phyloP scores from a whole-genome alignment of 495 filamentous ascomycete species.

The Lineolata rhizophorae region DNA sequence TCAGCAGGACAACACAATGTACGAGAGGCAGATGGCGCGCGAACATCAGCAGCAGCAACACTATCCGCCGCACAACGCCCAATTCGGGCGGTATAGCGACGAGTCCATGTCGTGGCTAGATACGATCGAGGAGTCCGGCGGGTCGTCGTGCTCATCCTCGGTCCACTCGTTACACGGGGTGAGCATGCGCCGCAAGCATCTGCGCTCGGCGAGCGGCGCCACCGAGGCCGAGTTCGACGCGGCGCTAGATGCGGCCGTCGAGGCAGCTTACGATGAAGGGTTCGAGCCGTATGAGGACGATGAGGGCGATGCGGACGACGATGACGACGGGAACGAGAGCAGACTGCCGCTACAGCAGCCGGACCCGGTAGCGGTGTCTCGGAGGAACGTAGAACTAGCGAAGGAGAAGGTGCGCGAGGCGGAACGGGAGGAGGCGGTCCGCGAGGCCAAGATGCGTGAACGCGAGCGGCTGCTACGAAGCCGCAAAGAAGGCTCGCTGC shows the following conservation, averaged over 20 bases:
- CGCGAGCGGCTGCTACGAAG: constrained; percentile 22
- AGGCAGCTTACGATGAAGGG: constrained; percentile 88
- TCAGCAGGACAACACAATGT: too few relatives aligned
- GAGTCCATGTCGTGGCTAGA: constrained; percentile 87
- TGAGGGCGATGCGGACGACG: not conserved
- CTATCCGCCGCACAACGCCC: too few relatives aligned
- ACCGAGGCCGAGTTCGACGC: constrained; percentile 91
- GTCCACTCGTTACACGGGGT: constrained; percentile 59
- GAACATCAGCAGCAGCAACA: too few relatives aligned
- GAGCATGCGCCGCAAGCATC: constrained; percentile 40
- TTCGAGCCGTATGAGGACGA: constrained; percentile 49
- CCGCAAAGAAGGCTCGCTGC: constrained; percentile 17
- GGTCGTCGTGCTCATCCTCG: constrained; percentile 52
- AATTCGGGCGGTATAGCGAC: too few relatives aligned
- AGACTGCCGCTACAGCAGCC: constrained; percentile 1
- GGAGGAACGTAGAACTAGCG: constrained; percentile 52
- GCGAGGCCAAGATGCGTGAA: constrained; percentile 30
- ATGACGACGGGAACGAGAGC: not conserved
- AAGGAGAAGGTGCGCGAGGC: constrained; percentile 61
- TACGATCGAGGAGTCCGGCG: constrained; percentile 87
- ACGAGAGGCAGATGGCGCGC: too few relatives aligned
- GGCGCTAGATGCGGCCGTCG: constrained; percentile 84
- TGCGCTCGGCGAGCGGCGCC: constrained; percentile 43
- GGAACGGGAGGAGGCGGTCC: constrained; percentile 41
- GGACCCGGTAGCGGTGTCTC: constrained; percentile 17